phyloP scores from a whole-genome alignment of 176 grass and related monocot species.

The Juncus inflexus region DNA sequence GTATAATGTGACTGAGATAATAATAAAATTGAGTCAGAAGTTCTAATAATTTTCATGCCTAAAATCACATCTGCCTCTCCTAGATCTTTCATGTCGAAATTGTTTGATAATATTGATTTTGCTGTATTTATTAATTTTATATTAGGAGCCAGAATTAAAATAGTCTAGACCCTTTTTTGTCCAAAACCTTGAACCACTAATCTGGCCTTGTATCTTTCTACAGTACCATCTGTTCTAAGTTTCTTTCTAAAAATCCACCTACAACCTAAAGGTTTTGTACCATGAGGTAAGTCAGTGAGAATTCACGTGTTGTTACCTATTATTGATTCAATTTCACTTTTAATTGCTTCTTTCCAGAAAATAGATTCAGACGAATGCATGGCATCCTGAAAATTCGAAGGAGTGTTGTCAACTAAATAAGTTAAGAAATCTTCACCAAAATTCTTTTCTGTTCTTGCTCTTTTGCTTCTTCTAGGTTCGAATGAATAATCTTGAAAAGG shows the following conservation, averaged over 20 bases:
- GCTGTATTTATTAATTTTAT: no score
- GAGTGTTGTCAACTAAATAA: no score
- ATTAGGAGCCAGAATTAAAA: not conserved
- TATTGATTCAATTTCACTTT: slow-evolving; percentile 26
- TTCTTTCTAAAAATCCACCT: slow-evolving; percentile 27
- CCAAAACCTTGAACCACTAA: not conserved
- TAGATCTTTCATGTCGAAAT: slow-evolving; percentile 16
- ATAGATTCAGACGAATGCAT: not conserved
- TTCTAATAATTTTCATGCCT: slow-evolving; percentile 8
- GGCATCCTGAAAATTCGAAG: not conserved
- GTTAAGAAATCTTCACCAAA: slow-evolving; percentile 15
- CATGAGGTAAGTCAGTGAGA: not conserved
- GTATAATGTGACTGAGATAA: slow-evolving; percentile 11
- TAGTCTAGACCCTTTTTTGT: not conserved
- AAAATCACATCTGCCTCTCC: slow-evolving; percentile 4
- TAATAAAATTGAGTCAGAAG: not conserved
- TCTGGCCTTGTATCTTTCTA: not conserved
- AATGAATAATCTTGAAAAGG: no score
- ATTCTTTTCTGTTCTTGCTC: not conserved
- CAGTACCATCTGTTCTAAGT: slow-evolving; percentile 5
- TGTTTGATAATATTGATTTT: not conserved
- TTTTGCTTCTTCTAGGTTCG: slow-evolving; percentile 17
- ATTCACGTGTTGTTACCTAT: slow-evolving; percentile 20
- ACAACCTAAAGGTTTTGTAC: slow-evolving; percentile 22
- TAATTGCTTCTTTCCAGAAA: not conserved